Percentiles rank a stretch among this genome's conserved stretches.
These are phyloP conservation scores for Phytophthora foliorum DNA, from an alignment of 352 stramenopile species.

Conservation along the genomic window DNA sequence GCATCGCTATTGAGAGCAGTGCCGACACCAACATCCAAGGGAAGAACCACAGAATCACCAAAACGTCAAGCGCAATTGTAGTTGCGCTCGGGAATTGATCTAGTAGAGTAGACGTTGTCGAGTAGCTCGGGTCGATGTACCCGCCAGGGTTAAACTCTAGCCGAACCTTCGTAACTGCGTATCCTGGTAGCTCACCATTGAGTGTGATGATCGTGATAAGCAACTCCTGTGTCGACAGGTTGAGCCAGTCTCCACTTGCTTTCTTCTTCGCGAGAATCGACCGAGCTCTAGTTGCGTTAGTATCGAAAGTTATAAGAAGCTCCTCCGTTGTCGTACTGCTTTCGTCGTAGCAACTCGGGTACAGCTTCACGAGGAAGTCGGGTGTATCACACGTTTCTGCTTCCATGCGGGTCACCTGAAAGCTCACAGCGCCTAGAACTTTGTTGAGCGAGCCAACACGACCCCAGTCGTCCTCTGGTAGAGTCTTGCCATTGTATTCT, in stretches of 20 bases:
- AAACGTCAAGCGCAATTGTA: conserved; percentile 39
- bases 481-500: conserved; percentile 47
- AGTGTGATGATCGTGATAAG: conserved; percentile 43
- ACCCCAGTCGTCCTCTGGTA: conserved; percentile 39
- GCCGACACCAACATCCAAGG: conserved; percentile 31
- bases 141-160: conserved; percentile 42
- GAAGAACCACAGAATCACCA: conserved; percentile 38
- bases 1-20: conserved; percentile 28
- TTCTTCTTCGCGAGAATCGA: conserved; percentile 29
- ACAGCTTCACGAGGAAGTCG: conserved; percentile 36
- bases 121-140: conserved; percentile 32
- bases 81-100: conserved; percentile 41
- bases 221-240: conserved; percentile 36
- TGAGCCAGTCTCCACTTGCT: conserved; percentile 33
- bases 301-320: conserved; percentile 33
- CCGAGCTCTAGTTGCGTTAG: conserved; percentile 23
- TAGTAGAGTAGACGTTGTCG: conserved; percentile 34
- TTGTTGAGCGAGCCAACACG: conserved; percentile 46
- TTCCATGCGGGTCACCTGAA: conserved; percentile 28
- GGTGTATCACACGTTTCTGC: conserved; percentile 15
- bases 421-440: conserved; percentile 47
- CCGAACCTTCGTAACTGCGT: conserved; percentile 34
- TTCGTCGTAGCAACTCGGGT: conserved; percentile 42
- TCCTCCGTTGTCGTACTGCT: conserved; percentile 10
- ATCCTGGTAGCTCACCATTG: conserved; percentile 46